phyloP scores from a whole-genome alignment of 2,329 filamentous ascomycete species.

The Dendrostoma leiphaemia region DNA sequence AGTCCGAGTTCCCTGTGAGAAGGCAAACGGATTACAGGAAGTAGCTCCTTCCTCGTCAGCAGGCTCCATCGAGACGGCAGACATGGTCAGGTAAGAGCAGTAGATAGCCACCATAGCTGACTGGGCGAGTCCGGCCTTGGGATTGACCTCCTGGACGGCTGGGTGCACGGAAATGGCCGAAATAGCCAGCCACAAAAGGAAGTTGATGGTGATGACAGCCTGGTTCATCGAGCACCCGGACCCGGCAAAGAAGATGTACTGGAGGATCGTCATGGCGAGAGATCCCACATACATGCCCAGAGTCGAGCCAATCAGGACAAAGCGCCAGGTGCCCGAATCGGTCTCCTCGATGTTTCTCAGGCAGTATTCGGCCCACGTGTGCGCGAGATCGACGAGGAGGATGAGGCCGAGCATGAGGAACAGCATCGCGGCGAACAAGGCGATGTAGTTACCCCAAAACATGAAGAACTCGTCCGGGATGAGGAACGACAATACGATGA shows the following conservation, averaged over 20 bases:
- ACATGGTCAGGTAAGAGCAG: constrained; percentile 98
- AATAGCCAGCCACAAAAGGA: constrained; percentile 77
- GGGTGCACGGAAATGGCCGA: constrained; percentile 88
- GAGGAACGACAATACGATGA: constrained; percentile 90
- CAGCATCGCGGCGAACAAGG: constrained; percentile 82
- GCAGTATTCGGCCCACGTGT: constrained; percentile 97
- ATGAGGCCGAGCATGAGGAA: constrained; percentile 93
- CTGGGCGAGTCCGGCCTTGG: constrained; percentile 92
- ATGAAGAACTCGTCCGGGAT: constrained; percentile 95
- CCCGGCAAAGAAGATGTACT: constrained; percentile 93
- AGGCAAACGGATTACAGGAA: constrained; percentile 88
- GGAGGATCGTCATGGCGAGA: constrained; percentile 89
- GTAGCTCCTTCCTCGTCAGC: constrained; percentile 85
- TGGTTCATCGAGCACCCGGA: constrained; percentile 92
- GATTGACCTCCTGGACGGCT: constrained; percentile 84
- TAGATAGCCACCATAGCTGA: constrained; percentile 96
- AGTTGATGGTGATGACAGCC: constrained; percentile 89
- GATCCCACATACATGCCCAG: constrained; percentile 90
- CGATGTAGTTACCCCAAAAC: constrained; percentile 92
- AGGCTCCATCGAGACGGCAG: constrained; percentile 98
- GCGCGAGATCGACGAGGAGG: constrained; percentile 88
- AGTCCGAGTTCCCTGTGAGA: constrained; percentile 80
- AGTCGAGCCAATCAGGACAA: constrained; percentile 86
- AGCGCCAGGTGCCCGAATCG: constrained; percentile 82
- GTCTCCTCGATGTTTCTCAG: constrained; percentile 87